Conservation (phyloP, 75 land plant species). For the Picea sitchensis region DNA sequence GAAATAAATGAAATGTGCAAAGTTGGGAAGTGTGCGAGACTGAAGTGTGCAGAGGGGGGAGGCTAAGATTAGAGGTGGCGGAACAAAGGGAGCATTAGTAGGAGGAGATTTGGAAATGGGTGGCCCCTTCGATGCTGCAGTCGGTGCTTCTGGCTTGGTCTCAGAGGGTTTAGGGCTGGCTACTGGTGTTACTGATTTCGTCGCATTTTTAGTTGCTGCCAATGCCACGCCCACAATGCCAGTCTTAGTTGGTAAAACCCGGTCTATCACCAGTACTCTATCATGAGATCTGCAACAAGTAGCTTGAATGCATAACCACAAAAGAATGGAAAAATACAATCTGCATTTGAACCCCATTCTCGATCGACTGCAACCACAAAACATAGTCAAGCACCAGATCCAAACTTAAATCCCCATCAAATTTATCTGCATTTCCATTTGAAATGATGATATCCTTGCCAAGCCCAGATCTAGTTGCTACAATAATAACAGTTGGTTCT, state of each 20-base stretch:
- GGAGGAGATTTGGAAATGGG: neutral
- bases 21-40: too few species aligned
- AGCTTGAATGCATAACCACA: neutral
- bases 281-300: neutral
- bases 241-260: too few species aligned
- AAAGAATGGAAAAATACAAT: too few species aligned
- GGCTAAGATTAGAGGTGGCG: neutral
- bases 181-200: neutral
- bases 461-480: too few species aligned
- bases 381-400: neutral
- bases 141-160: neutral
- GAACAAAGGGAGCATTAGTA: too few species aligned
- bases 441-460: too few species aligned
- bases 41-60: too few species aligned
- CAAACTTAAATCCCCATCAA: neutral
- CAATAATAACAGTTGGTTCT: too few species aligned
- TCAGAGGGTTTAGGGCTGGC: neutral
- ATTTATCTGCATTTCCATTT: too few species aligned
- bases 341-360: neutral
- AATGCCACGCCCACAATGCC: neutral
- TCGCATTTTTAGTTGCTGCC: neutral
- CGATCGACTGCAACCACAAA: neutral
- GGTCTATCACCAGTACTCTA: neutral
- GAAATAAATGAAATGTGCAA: too few species aligned
- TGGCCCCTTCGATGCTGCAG: too few species aligned